Conservation (phyloP, 805 yeast species). For the Candida corydali region DNA sequence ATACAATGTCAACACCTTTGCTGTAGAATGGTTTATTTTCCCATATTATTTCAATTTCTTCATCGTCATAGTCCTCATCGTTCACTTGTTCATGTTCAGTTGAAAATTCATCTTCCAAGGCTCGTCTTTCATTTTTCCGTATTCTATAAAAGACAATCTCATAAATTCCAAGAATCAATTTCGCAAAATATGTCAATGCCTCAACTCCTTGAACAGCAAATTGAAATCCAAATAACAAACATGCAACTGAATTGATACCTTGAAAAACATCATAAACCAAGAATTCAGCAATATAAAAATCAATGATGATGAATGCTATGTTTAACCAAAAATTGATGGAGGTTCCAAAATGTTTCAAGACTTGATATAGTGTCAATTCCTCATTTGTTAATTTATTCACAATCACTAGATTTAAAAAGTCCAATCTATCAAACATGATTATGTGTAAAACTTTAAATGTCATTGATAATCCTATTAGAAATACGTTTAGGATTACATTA, state of each 20-base stretch:
- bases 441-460: slow-evolving; percentile 69
- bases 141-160: slow-evolving; percentile 45
- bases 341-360: slow-evolving; percentile 27
- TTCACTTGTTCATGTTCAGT: slow-evolving; percentile 18
- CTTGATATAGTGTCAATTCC: slow-evolving; percentile 11
- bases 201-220: slow-evolving; percentile 62
- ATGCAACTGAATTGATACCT: slow-evolving; percentile 49
- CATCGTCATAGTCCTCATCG: slow-evolving; percentile 17
- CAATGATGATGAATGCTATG: slow-evolving; percentile 42
- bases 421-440: slow-evolving; percentile 56
- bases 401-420: slow-evolving; percentile 28
- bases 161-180: slow-evolving; percentile 47
- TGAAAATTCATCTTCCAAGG: slow-evolving; percentile 9
- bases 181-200: slow-evolving; percentile 41
- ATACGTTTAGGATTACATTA: slow-evolving; percentile 50
- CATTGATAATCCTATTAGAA: slow-evolving; percentile 25
- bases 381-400: slow-evolving; percentile 20
- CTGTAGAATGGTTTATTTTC: slow-evolving; percentile 61
- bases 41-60: slow-evolving; percentile 62
- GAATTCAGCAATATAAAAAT: slow-evolving; percentile 48
- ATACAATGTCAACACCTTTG: slow-evolving; percentile 51
- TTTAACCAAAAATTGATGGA: slow-evolving; percentile 39
- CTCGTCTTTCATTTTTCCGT: slow-evolving; percentile 2
- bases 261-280: slow-evolving; percentile 55
- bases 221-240: slow-evolving; percentile 71